Base-by-base conservation (phyloP, 306 rosid genomes). In the Ziziphus jujuba region DNA sequence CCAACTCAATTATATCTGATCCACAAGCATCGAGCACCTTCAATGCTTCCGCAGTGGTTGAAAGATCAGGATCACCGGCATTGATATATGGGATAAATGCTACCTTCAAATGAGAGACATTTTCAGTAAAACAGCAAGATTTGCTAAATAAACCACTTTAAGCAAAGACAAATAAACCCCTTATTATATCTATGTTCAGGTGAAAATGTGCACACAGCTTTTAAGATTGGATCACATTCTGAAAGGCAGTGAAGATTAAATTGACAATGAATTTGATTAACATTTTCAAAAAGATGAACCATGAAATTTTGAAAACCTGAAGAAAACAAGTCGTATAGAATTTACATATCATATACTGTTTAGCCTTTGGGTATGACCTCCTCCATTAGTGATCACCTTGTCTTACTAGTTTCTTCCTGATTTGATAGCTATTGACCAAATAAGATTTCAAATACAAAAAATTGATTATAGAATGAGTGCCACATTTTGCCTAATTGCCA, bases 11-110 rank as follows among this genome's bases (percentile, higher is more conserved):
- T 73, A 93, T 88, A 85, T 93, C 97, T 3, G 96, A 90, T 44
- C 98, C 98, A 63, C 88, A 80, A 36, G 84, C 67, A 69, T 91
- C 91, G 15, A 93, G 96, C 70, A 93, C 79, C 84, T 90, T 93
- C 80, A 93, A 69, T 68, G 97, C 98, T 80, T 90, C 83, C 50
- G 91, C 95, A 1, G 98, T 93, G 60, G 88, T 87, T 56, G 95
- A 80, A 66, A 93, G 96, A 75, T 93, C 96, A 43, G 98, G 98
- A 82, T 93, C 98, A 65, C 97, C 98, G 3, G 96, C 91, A 21
- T 93, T 90, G 78, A 93, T 88, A 82, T 84, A 93, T 45, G 98
- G 90, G 43, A 93, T 93, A 12, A 90, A 70, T 69, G 97, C 98
- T 67, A 88, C 97, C 98, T 88, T 65, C 70, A 82, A 21, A 86